Base-by-base conservation (phyloP, 129 eudicot genomes). In the Heracleum sosnowskyi region DNA sequence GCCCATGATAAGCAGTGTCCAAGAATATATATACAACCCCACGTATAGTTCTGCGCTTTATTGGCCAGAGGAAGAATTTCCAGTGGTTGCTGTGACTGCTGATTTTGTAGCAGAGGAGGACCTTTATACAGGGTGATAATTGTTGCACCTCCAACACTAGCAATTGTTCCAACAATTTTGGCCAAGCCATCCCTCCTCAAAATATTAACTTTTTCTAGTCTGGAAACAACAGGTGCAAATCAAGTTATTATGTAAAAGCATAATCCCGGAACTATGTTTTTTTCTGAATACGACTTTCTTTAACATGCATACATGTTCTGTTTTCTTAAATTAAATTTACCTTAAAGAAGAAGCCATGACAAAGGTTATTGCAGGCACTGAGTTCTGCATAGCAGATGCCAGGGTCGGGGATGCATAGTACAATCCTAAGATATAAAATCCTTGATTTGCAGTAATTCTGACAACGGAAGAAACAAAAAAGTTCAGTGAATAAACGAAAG, bases 361-460 rank as follows among this genome's bases (percentile, higher is more conserved):
- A 75, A 93, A 93, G 63, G 98, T 93, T 45, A 90, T 89, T 44
- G 97, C 97, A 66, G 98, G 98, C 80, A 93, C 98, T 45, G 97
- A 89, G 84, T 93, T 93, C 62, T 93, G 98, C 87, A 93, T 89
- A 20, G 98, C 98, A 5, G 98, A 93, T 79, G 95, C 98, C 73
- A 93, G 91, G 31, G 98, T 83, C 46, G 98, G 98, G 28, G 98
- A 86, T 81, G 97, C 96, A 82, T 93, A 86, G 74, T 93, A 90
- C 85, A 93, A 83, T 33, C 98, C 98, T 73, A 90, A 82, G 55
- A 91, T 87, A 63, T 93, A 93, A 81, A 90, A 93, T 78, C 94
- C 98, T 84, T 93, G 98, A 80, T 90, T 93, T 87, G 98, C 94
- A 24, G 98, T 91, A 82, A 93, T 90, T 82, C 98, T 93, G 90